Conservation (phyloP, 768 basidiomycete species). For the Pholiota molesta region DNA sequence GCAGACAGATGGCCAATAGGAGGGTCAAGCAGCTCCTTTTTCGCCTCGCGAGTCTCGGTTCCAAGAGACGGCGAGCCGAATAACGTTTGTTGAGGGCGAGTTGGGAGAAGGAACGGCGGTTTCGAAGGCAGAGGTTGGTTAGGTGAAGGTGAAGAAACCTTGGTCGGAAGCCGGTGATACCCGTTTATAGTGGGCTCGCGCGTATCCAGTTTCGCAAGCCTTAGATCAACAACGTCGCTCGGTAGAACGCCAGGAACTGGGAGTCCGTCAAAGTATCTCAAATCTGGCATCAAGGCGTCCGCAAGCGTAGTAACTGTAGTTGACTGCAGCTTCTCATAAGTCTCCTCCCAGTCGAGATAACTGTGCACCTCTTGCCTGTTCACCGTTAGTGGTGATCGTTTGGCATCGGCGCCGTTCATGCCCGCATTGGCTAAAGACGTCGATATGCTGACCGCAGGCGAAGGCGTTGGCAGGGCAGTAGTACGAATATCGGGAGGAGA, state of each 20-base stretch:
- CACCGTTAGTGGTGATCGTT: too few species aligned
- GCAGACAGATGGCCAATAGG: not conserved
- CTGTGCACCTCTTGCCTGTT: too few species aligned
- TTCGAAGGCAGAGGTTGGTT: not conserved
- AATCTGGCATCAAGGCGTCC: too few species aligned
- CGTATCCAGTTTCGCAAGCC: not conserved
- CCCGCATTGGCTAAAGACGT: not conserved
- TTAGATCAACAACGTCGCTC: not conserved
- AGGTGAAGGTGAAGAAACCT: not conserved
- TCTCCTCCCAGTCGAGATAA: too few species aligned
- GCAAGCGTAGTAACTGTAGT: too few species aligned
- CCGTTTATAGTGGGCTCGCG: not conserved
- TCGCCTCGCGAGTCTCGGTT: not conserved
- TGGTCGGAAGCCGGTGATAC: not conserved
- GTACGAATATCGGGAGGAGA: too few species aligned
- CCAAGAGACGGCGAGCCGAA: not conserved
- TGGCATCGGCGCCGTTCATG: too few species aligned
- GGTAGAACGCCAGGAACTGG: too few species aligned
- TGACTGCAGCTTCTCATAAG: too few species aligned
- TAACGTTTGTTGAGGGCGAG: not conserved
- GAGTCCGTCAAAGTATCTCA: too few species aligned
- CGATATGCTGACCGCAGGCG: not conserved
- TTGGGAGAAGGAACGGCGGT: not conserved
- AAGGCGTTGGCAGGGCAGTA: not conserved
- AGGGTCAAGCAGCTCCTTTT: slow-evolving; percentile 5